Conservation (phyloP, 2,329 filamentous ascomycete genomes). For the Didymella pinodella region DNA sequence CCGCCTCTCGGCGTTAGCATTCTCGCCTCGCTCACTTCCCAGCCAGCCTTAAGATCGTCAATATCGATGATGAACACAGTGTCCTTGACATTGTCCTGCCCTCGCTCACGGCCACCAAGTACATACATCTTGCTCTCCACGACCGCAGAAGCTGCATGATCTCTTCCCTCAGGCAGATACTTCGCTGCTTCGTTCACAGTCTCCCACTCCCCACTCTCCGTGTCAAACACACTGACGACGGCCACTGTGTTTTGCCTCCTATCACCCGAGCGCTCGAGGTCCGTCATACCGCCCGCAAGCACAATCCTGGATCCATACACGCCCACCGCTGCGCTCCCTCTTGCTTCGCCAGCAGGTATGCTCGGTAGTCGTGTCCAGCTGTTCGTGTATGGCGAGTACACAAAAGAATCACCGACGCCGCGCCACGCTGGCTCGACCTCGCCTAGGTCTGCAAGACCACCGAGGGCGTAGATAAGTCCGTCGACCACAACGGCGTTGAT, state of each 20-base stretch:
- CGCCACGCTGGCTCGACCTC: conserved; percentile 21
- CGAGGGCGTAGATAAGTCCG: conserved; percentile 37
- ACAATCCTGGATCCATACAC: conserved; percentile 28
- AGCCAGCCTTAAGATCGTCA: conserved; percentile 28
- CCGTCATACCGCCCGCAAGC: conserved; percentile 34
- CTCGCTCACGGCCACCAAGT: conserved; percentile 32
- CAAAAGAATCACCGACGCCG: conserved; percentile 21
- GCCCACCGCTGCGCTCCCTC: conserved; percentile 35
- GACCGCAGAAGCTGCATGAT: conserved; percentile 39
- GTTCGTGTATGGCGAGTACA: conserved; percentile 14
- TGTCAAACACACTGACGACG: conserved; percentile 25
- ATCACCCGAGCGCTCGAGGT: conserved; percentile 17
- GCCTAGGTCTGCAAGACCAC: conserved; percentile 27
- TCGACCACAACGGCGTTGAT: conserved; percentile 32
- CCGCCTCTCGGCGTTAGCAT: conserved; percentile 41
- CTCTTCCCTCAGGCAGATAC: conserved; percentile 30
- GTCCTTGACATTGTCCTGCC: conserved; percentile 26
- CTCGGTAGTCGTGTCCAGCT: background rate
- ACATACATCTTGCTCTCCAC: conserved; percentile 36
- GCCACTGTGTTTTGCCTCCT: conserved; percentile 19
- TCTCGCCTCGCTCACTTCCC: conserved; percentile 22
- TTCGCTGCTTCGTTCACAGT: conserved; percentile 18
- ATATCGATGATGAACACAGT: conserved; percentile 39
- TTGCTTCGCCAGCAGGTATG: conserved; percentile 3
- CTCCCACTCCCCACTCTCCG: background rate